Base-by-base conservation (phyloP, 2,329 filamentous ascomycete species). In the Aspergillus clavatus region DNA sequence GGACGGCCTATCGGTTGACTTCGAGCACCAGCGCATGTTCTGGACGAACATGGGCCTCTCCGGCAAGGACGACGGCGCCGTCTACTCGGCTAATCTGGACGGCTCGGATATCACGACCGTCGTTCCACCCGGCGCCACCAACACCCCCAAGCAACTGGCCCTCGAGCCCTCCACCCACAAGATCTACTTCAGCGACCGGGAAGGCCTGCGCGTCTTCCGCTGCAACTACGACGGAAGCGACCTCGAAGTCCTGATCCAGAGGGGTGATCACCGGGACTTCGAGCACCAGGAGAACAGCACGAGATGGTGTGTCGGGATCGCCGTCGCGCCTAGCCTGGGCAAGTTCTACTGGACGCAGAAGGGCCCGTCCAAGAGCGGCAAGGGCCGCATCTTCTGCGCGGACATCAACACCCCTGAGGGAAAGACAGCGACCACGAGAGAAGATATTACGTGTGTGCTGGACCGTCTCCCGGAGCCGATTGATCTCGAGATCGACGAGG, bases 291-390 rank as follows among this genome's bases (percentile, higher is more conserved):
- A 59, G 10, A 70, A 75, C 43, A 26, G 49, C 31, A 56, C 47
- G 19, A 58, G 66, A 3, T 80, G 77, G 77, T 80, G 76, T 43
- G 79, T 83, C 7, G 80, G 80, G 1, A 69, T 83, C 29, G 60
- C 73, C 0, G 66, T 83, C 0, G 71, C 72, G 3, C 61, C 62
- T 0, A 47, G 59, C 0, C 60, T 62, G 1, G 69, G 70, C 11
- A 69, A 72, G 33, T 66, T 83, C 37, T 82, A 77, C 67, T 83
- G 80, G 80, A 78, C 75, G 0, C 79, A 82, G 41, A 82, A 83
- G 53, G 80, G 80, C 0, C 62, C 68, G 0, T 70, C 72, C 3
- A 82, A 82, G 57, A 70, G 67, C 0, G 63, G 60, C 1, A 56
- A 70, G 31, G 80, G 80, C 0, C 68, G 73, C 3, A 80, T 83